These are phyloP conservation scores for Pseudocercospora fuligena DNA, from an alignment of 2,329 filamentous ascomycete genomes.

Conservation along the genomic window DNA sequence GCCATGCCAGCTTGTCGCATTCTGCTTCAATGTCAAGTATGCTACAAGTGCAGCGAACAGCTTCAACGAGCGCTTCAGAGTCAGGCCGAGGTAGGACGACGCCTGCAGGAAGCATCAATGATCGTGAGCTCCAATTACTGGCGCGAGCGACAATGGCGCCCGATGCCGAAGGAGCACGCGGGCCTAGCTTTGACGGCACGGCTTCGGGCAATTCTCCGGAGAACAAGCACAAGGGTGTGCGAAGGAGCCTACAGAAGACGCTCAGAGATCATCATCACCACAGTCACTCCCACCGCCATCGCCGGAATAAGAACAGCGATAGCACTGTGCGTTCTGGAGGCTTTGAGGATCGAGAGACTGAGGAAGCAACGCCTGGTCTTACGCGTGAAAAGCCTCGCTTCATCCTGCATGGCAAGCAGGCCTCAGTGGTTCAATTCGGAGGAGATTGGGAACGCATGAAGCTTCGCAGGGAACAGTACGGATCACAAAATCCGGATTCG, in stretches of 20 bases:
- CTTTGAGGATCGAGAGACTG: conserved; percentile 18
- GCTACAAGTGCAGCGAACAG: conserved; percentile 28
- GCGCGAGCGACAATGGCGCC: conserved; percentile 28
- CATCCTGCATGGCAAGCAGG: conserved; percentile 96
- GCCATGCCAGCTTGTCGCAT: conserved; percentile 33
- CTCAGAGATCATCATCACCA: conserved; percentile 66
- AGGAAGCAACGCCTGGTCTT: conserved; percentile 66
- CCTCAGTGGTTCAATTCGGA: conserved; percentile 94
- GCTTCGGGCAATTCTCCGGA: conserved; percentile 31
- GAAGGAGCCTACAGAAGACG: conserved; percentile 86
- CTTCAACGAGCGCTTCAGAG: conserved; percentile 32
- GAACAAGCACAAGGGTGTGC: conserved; percentile 61
- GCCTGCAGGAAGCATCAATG: conserved; percentile 29
- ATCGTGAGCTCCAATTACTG: conserved; percentile 33
- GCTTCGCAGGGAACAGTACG: conserved; percentile 38
- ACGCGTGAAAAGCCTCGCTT: conserved; percentile 84
- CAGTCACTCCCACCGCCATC: conserved; percentile 66
- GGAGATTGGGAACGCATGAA: conserved; percentile 68
- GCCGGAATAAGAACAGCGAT: conserved; percentile 75
- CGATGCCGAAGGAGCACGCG: conserved; percentile 7
- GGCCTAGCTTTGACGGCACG: conserved; percentile 29
- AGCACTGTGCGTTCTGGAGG: conserved; percentile 56
- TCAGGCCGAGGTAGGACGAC: conserved; percentile 23
- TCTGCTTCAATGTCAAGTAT: conserved; percentile 39
- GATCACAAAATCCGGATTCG: conserved; percentile 20